phyloP scores from a whole-genome alignment of 1,139 yeast genomes.

The Lodderomyces margitis region DNA sequence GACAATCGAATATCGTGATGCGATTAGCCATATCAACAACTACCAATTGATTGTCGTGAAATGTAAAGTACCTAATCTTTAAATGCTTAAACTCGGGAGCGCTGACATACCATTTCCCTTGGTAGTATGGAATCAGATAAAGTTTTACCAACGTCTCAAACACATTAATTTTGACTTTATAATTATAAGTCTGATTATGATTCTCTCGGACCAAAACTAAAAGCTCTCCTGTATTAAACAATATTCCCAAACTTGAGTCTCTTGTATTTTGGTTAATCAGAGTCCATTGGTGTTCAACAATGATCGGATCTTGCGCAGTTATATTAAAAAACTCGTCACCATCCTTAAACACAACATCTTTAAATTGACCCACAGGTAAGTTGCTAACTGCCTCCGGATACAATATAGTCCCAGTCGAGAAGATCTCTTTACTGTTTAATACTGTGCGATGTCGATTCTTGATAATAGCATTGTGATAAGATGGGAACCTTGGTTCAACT shows the following conservation, averaged over 20 bases:
- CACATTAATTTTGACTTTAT: constrained; percentile 25
- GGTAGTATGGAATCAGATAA: constrained; percentile 16
- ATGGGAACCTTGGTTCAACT: constrained; percentile 41
- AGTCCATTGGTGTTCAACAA: constrained; percentile 40
- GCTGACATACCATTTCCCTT: constrained; percentile 15
- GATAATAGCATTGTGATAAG: constrained; percentile 29
- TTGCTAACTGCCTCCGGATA: constrained; percentile 28
- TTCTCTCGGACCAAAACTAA: constrained; percentile 30
- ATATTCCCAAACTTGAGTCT: constrained; percentile 33
- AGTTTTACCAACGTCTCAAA: constrained; percentile 28
- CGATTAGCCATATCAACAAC: constrained; percentile 16
- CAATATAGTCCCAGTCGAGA: constrained; percentile 26
- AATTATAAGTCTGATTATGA: constrained; percentile 21
- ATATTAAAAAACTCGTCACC: constrained; percentile 32
- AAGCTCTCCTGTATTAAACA: constrained; percentile 42
- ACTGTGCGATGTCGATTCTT: constrained; percentile 13
- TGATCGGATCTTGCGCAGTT: constrained; percentile 33
- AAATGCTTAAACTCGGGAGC: constrained; percentile 22
- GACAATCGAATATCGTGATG: constrained; percentile 20
- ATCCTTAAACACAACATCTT: constrained; percentile 25
- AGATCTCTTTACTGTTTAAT: constrained; percentile 31
- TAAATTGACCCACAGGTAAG: constrained; percentile 32
- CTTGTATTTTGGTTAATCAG: constrained; percentile 22
- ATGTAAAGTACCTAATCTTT: constrained; percentile 30
- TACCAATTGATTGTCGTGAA: constrained; percentile 18